These are phyloP conservation scores for Coprinopsis cinerea DNA, from an alignment of 768 basidiomycete genomes.

Conservation along the genomic window DNA sequence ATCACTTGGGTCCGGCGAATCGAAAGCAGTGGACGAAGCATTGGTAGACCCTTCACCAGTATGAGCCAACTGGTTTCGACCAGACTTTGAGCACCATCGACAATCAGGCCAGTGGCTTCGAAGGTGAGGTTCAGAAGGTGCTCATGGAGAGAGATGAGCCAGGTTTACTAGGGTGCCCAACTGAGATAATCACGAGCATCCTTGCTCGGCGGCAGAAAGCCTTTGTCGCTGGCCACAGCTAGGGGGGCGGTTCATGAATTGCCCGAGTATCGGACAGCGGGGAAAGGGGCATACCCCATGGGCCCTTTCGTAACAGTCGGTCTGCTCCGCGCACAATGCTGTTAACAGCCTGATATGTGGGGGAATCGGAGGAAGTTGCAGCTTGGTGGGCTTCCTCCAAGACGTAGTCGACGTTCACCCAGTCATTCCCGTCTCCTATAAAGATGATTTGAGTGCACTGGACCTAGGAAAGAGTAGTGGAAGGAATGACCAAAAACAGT, in stretches of 20 bases:
- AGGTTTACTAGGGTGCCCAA: slow-evolving; percentile 51
- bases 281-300: slow-evolving; percentile 20
- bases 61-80: slow-evolving; percentile 21
- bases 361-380: slow-evolving; percentile 12
- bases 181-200: slow-evolving; percentile 46
- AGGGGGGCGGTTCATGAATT: background rate
- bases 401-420: slow-evolving; percentile 43
- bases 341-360: slow-evolving; percentile 27
- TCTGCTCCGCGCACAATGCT: slow-evolving; percentile 32
- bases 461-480: background rate
- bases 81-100: slow-evolving; percentile 36
- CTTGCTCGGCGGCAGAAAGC: slow-evolving; percentile 21
- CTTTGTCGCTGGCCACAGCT: slow-evolving; percentile 28
- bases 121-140: background rate
- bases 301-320: slow-evolving; percentile 28
- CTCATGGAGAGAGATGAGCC: slow-evolving; percentile 12
- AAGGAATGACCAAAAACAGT: background rate
- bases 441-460: background rate
- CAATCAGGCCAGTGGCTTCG: slow-evolving; percentile 50
- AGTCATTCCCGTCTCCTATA: slow-evolving; percentile 43
- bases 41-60: slow-evolving; percentile 18
- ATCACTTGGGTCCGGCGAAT: slow-evolving; percentile 1
- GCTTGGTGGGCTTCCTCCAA: slow-evolving; percentile 21
- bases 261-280: background rate
- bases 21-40: slow-evolving; percentile 1